Evolutionary conservation across 202 grass and related monocot species (phyloP), one percentile per base, ranked within the genome.

Genomic region (Elaeis oleifera): DNA sequence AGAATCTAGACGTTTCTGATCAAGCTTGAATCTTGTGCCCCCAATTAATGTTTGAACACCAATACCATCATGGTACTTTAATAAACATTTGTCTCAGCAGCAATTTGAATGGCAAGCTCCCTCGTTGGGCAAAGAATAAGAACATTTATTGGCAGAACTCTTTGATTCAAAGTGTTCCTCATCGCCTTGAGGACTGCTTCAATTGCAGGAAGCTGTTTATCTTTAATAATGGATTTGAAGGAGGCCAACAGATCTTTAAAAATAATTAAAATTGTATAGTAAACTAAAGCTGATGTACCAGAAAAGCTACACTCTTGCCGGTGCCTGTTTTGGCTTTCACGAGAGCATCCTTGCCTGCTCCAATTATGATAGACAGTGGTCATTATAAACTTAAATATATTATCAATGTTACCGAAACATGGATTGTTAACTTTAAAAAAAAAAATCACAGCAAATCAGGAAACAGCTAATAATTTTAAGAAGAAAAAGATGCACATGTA

Each of bases 121-220:
- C 84, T 89, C 74, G 92, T 91, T 60, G 92, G 92, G 58, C 87
- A 91, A 54, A 97, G 74, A 61, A 91, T 24, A 68, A 97, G 84
- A 64, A 52, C 81, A 72, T 74, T 80, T 83, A 91, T 85, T 75
- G 84, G 92, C 74, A 87, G 84, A 53, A 91, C 77, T 60, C 77
- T 79, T 39, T 74, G 76, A 63, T 97, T 97, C 67, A 60, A 73
- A 60, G 64, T 70, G 39, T 24, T 85, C 65, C 76, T 75, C 65
- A 71, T 83, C 74, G 64, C 76, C 59, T 97, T 86, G 56, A 91
- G 65, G 77, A 89, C 87, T 91, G 87, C 79, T 91, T 91, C 92
- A 71, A 97, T 97, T 89, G 84, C 87, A 84, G 91, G 91, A 69
- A 96, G 78, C 91, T 90, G 91, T 90, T 78, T 83, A 80, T 76